Conservation (phyloP, 495 filamentous ascomycete species). For the Jackrogersella minutella region DNA sequence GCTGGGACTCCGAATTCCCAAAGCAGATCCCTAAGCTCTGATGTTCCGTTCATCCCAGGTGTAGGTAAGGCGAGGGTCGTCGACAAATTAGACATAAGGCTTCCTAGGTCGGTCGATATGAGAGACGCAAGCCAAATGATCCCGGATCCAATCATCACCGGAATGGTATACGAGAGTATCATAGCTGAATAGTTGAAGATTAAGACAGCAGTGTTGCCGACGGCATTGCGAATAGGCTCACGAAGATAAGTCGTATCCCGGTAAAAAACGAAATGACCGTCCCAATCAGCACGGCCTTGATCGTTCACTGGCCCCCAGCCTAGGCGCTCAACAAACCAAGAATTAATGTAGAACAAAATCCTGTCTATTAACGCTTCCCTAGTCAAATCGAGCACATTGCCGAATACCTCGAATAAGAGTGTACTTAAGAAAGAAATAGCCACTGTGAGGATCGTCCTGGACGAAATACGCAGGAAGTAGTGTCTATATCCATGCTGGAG, state of each 20-base stretch:
- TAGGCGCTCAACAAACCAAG: conserved; percentile 6
- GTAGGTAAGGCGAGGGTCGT: conserved; percentile 9
- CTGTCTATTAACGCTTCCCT: neutral
- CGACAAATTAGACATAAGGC: conserved; percentile 3
- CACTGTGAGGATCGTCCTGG: conserved; percentile 20
- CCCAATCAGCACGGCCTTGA: conserved; percentile 1
- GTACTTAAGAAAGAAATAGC: conserved; percentile 33
- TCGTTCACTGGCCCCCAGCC: conserved; percentile 24
- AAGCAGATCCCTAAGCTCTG: neutral
- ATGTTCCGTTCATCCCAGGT: neutral
- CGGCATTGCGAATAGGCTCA: neutral
- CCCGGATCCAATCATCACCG: neutral
- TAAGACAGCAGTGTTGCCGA: neutral
- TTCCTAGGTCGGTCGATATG: neutral
- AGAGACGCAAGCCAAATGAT: neutral
- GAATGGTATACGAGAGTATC: neutral
- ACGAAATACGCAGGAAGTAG: conserved; percentile 23
- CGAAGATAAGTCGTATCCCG: conserved; percentile 4
- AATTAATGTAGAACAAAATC: neutral
- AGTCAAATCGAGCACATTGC: conserved; percentile 1
- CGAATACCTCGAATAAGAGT: conserved; percentile 28
- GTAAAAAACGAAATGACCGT: conserved; percentile 4
- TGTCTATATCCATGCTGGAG: conserved; percentile 2
- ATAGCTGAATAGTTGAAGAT: conserved; percentile 11
- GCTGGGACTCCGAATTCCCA: conserved; percentile 28